These are phyloP conservation scores for Apiotrichum domesticum DNA, from an alignment of 1,284 basidiomycete genomes.

Conservation along the genomic window DNA sequence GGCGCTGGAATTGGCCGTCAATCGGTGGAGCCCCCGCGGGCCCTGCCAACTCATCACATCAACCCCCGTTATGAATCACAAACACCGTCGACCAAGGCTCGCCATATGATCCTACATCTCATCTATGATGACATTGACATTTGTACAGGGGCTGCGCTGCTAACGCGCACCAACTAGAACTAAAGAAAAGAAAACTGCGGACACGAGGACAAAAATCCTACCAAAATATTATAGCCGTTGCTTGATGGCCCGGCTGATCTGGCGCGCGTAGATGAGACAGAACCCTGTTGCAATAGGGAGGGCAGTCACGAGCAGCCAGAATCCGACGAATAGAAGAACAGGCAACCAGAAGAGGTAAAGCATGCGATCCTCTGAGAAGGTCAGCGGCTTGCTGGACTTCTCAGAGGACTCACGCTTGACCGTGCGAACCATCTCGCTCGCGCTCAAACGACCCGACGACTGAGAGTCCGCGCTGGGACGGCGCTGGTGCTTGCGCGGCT, in stretches of 20 bases:
- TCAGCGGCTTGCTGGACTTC: background rate
- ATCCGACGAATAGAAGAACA: slow-evolving; percentile 55
- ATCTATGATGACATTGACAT: background rate
- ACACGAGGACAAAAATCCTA: too few species aligned
- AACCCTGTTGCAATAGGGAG: slow-evolving; percentile 42
- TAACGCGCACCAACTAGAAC: background rate
- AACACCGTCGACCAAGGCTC: too few species aligned
- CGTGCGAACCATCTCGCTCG: slow-evolving; percentile 26
- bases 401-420: slow-evolving; percentile 52
- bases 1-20: too few species aligned
- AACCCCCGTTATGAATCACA: too few species aligned
- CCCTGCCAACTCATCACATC: too few species aligned
- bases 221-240: slow-evolving; percentile 18
- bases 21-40: too few species aligned
- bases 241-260: slow-evolving; percentile 40
- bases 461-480: slow-evolving; percentile 14
- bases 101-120: too few species aligned
- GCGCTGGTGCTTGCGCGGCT: slow-evolving; percentile 9
- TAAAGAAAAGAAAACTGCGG: background rate
- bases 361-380: slow-evolving; percentile 74
- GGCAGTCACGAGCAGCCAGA: slow-evolving; percentile 43
- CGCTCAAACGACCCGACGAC: slow-evolving; percentile 9
- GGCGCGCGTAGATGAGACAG: slow-evolving; percentile 39
- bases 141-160: background rate
- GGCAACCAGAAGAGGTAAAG: slow-evolving; percentile 90